Base-by-base conservation (phyloP, 2,329 filamentous ascomycete genomes). In the Didymella lethalis region DNA sequence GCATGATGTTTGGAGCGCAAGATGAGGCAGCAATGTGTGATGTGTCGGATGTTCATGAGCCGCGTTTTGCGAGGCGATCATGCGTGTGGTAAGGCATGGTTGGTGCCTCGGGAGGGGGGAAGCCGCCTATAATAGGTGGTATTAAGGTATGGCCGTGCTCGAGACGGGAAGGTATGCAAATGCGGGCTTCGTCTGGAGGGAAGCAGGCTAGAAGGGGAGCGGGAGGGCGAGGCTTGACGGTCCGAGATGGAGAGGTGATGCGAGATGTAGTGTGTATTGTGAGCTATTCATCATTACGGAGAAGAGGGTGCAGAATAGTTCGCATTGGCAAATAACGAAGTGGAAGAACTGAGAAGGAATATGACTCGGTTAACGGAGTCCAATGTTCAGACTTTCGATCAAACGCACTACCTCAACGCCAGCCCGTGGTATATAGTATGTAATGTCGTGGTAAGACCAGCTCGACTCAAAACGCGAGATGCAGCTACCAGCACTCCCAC, bases 401-500 rank as follows among this genome's bases (percentile, higher is more conserved):
- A 14, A 31, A 20, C 10, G 18, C 25, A 31, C 31, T 18, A 23
- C 45, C 45, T 18, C 10, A 47, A 47, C 45, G 28, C 18, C 45
- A 34, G 18, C 41, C 40, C 41, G 25, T 44, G 41, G 23, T 44
- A 47, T 47, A 47, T 47, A 23, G 25, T 14, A 47, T 47, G 20
- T 47, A 0, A 12, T 16, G n/a, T n/a, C 29, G 3, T n/a, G 8
- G 6, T 28, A 32, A 23, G 28, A 32, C 38, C 38, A 41, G 14
- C 10, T 25, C 38, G 8, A 25, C 18, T 3, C 20, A 25, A 32
- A 12, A 3, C 44, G 26, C 28, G 26, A 6, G 14, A 20, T 12
- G 10, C 16, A 34, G 20, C 28, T 66, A 94, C 87, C 86, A 91
- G 54, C 85, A 84, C 80, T 92, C 90, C 92, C 91, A 95, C 82